Evolutionary conservation across 2,329 filamentous ascomycete genomes (phyloP).

Genomic region (Alternaria brassicicola): DNA sequence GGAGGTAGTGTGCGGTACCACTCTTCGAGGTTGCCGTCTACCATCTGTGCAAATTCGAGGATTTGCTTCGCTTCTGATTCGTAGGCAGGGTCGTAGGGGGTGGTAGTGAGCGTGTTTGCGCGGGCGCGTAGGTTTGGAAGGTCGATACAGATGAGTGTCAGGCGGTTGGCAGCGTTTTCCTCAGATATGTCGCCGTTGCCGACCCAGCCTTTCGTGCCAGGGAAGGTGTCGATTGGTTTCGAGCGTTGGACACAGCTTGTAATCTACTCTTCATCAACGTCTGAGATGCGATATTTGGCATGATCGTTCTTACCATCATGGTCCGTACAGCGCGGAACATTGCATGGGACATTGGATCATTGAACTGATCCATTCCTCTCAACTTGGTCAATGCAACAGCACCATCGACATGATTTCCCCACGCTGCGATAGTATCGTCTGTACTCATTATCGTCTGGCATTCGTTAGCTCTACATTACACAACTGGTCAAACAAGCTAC

Average conservation of each 20-base stretch:
- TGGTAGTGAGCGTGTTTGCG: conserved; percentile 39
- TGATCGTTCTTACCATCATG: conserved; percentile 45
- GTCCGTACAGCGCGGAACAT: conserved; percentile 51
- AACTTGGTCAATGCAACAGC: conserved; percentile 49
- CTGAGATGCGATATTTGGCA: background rate
- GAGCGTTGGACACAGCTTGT: conserved; percentile 49
- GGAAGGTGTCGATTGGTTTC: conserved; percentile 49
- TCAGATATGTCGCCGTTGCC: conserved; percentile 38
- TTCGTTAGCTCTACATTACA: conserved; percentile 20
- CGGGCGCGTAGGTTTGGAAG: conserved; percentile 47
- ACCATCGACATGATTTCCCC: conserved; percentile 51
- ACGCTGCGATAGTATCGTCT: conserved; percentile 45
- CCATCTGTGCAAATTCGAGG: conserved; percentile 44
- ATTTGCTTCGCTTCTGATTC: conserved; percentile 41
- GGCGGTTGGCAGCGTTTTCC: conserved; percentile 49
- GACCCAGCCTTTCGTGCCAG: conserved; percentile 44
- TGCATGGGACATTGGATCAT: conserved; percentile 44
- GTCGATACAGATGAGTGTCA: conserved; percentile 49
- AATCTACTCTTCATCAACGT: conserved; percentile 33
- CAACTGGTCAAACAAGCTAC: conserved; percentile 18
- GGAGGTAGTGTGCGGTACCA: conserved; percentile 47
- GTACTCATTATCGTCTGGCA: conserved; percentile 48
- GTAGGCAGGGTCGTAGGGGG: conserved; percentile 24
- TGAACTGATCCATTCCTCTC: conserved; percentile 48
- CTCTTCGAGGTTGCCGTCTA: conserved; percentile 45